These are phyloP conservation scores for Boechera stricta DNA, from an alignment of 345 rosid species.

Conservation along the genomic window DNA sequence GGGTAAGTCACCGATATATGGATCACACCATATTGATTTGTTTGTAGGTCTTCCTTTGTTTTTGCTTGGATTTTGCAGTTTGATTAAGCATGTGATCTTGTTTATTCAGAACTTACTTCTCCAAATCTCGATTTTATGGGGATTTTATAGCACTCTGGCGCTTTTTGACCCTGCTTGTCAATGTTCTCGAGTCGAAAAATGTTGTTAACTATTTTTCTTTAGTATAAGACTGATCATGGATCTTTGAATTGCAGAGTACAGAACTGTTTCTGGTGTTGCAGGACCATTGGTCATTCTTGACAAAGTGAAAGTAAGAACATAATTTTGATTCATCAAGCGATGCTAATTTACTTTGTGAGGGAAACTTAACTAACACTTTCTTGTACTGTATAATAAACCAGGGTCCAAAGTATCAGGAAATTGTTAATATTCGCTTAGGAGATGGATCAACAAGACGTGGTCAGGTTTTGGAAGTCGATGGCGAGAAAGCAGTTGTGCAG, in stretches of 20 bases:
- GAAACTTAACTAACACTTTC: not conserved
- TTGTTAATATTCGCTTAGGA: constrained; percentile 92
- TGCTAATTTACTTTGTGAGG: not conserved
- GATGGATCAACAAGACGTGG: constrained; percentile 96
- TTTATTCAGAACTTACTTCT: not conserved
- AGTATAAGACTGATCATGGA: not conserved
- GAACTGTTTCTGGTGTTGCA: constrained; percentile 98
- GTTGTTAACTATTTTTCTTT: not conserved
- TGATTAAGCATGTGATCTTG: not conserved
- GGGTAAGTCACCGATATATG: constrained; percentile 52
- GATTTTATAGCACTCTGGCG: not conserved
- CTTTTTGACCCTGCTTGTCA: not conserved
- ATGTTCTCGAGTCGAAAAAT: not conserved
- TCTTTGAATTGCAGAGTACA: constrained; percentile 65
- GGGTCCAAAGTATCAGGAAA: constrained; percentile 99
- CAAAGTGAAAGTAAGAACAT: not conserved
- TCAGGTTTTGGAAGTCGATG: constrained; percentile 97
- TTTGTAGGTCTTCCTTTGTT: not conserved
- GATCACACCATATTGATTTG: not conserved
- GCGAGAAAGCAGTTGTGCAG: constrained; percentile 99
- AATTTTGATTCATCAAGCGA: not conserved
- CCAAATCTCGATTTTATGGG: not conserved
- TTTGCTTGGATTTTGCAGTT: not conserved
- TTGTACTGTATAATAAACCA: constrained; percentile 32
- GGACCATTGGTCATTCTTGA: constrained; percentile 73